phyloP scores from a whole-genome alignment of 176 grass and related monocot species.

The Hsuehochloa calcarea region DNA sequence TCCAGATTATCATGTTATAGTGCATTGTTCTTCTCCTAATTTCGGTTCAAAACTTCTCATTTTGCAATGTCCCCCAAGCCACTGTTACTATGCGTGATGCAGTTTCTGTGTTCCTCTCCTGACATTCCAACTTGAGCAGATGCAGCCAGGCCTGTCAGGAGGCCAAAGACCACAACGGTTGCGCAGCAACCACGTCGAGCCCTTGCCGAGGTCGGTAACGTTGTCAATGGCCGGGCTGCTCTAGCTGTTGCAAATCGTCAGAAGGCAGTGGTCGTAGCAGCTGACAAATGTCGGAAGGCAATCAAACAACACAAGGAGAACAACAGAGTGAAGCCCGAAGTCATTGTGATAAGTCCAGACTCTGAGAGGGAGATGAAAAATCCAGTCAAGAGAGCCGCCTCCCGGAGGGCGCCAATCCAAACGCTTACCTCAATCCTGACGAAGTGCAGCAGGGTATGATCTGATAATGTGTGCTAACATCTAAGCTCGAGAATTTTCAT shows the following conservation, averaged over 20 bases:
- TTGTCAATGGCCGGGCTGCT: slow-evolving; percentile 16
- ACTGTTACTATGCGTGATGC: neutral
- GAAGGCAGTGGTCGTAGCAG: slow-evolving; percentile 12
- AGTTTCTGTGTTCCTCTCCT: slow-evolving; percentile 5
- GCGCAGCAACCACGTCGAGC: slow-evolving; percentile 16
- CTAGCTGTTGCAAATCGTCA: slow-evolving; percentile 13
- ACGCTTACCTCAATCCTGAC: slow-evolving; percentile 20
- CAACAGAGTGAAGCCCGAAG: slow-evolving; percentile 25
- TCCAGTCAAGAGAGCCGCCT: neutral
- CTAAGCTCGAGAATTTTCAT: neutral
- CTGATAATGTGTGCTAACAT: neutral
- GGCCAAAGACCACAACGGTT: neutral
- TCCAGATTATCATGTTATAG: neutral
- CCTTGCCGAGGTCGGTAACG: slow-evolving; percentile 30
- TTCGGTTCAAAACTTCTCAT: neutral
- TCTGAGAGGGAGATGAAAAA: slow-evolving; percentile 35
- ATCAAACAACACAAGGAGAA: slow-evolving; percentile 23
- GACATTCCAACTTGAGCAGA: slow-evolving; percentile 28
- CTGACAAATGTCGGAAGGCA: slow-evolving; percentile 17
- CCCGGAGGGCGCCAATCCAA: slow-evolving; percentile 27
- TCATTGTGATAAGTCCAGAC: slow-evolving; percentile 41
- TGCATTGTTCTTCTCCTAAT: neutral
- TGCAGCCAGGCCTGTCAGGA: slow-evolving; percentile 25
- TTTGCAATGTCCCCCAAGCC: neutral
- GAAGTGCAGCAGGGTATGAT: slow-evolving; percentile 46